Percentiles rank a stretch among this genome's conserved stretches.
Conservation (phyloP, 176 grass and related monocot genomes). For the Oropetium thomaeum region DNA sequence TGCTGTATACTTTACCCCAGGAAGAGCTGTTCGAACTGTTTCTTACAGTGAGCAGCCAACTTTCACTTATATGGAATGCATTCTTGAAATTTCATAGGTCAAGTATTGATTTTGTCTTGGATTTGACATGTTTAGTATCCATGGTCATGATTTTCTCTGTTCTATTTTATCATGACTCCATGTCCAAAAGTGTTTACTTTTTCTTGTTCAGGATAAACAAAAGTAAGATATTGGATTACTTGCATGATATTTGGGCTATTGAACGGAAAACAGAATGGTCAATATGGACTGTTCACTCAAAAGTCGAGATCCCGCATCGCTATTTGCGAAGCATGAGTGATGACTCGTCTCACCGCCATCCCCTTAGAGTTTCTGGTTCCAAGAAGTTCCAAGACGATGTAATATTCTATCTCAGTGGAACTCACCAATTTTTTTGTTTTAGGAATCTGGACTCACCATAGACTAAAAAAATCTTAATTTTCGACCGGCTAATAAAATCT, state of each 20-base stretch:
- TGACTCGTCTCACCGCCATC: slow-evolving; percentile 72
- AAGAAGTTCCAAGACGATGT: slow-evolving; percentile 79
- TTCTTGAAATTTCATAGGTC: slow-evolving; percentile 98
- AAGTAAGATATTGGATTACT: slow-evolving; percentile 81
- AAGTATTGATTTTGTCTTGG: slow-evolving; percentile 24
- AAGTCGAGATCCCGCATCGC: slow-evolving; percentile 73
- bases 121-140: not conserved
- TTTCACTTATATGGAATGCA: slow-evolving; percentile 94
- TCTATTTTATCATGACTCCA: slow-evolving; percentile 2
- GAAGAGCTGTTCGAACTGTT: slow-evolving; percentile 82
- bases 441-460: too few relatives aligned
- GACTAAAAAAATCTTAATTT: too few relatives aligned
- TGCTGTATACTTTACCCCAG: slow-evolving; percentile 74
- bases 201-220: slow-evolving; percentile 68
- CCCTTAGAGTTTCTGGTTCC: slow-evolving; percentile 56
- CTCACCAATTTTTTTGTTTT: too few relatives aligned
- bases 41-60: slow-evolving; percentile 74
- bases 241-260: slow-evolving; percentile 68
- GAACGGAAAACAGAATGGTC: slow-evolving; percentile 93
- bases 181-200: slow-evolving; percentile 22
- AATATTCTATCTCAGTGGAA: slow-evolving; percentile 26
- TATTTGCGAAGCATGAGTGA: slow-evolving; percentile 65
- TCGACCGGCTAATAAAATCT: not conserved
- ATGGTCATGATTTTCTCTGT: not conserved
- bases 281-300: slow-evolving; percentile 98